Base-by-base conservation (phyloP, 371 early-diverging fungal species). In the Mycotypha africana region DNA sequence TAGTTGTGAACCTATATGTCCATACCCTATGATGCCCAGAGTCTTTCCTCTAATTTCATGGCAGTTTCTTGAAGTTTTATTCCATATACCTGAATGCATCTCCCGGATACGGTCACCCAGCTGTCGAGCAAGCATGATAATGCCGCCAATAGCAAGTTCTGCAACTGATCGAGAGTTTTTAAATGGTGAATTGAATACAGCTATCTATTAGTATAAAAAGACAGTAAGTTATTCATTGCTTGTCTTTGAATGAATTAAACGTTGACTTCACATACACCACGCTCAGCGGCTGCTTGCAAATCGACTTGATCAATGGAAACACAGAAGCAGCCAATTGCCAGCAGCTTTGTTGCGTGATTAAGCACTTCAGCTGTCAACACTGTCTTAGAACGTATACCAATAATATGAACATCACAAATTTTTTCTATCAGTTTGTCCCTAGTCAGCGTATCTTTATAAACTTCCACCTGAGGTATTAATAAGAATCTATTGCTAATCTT, bases 231-330 rank as follows among this genome's bases (percentile, higher is more conserved):
- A 38, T 20, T 38, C n/a, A 10, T n/a, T n/a, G n/a, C n/a, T n/a
- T n/a, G n/a, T n/a, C n/a, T n/a, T n/a, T n/a, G n/a, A n/a, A n/a
- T n/a, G n/a, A n/a, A n/a, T n/a, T n/a, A n/a, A 6, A 6, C 37
- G n/a, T 38, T 12, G 15, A 4, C 21, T 21, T n/a, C 14, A 80
- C 81, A 77, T 74, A 91, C 89, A 43, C 95, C 96, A 49, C 84
- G 77, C 14, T 71, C 65, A 11, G 95, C 85, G 38, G 98, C 96
- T 54, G 78, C 70, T 39, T 82, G 82, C 23, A 96, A 73, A 64
- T 96, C 91, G 24, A 98, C 97, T 66, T 97, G 95, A 72, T 97
- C 96, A 25, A 96, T 95, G 36, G 96, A 96, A 59, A 97, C 96
- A 70, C 98, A 98, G 83, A 98, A 98, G 63, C 98, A 98, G 19